Evolutionary conservation across 768 basidiomycete species (phyloP).

Genomic region (Candolleomyces efflorescens): DNA sequence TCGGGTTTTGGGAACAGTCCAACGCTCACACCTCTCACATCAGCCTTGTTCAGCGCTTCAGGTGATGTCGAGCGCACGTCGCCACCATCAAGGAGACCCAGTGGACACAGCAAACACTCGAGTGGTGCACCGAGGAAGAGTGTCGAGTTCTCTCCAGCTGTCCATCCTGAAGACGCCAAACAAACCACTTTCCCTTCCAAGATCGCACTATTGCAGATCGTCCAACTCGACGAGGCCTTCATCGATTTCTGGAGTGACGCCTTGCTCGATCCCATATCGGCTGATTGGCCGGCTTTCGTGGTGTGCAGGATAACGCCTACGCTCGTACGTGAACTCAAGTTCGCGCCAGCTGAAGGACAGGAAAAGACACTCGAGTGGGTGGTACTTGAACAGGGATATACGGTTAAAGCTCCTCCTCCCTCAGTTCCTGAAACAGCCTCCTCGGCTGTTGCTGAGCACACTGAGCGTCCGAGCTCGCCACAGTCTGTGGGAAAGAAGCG

Average conservation of each 20-base stretch:
- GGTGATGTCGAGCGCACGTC: conserved; percentile 49
- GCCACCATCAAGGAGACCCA: conserved; percentile 24
- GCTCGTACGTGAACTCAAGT: conserved; percentile 18
- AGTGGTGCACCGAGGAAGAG: conserved; percentile 18
- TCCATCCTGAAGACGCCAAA: not conserved
- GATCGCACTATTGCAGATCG: conserved; percentile 39
- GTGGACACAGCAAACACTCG: conserved; percentile 16
- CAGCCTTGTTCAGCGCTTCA: conserved; percentile 45
- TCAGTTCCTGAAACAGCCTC: conserved; percentile 11
- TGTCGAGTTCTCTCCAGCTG: conserved; percentile 14
- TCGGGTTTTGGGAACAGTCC: conserved; percentile 51
- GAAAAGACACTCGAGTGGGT: conserved; percentile 55
- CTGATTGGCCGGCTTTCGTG: conserved; percentile 65
- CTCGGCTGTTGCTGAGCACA: conserved; percentile 3
- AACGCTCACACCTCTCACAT: conserved; percentile 41
- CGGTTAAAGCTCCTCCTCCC: conserved; percentile 27
- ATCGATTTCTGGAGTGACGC: conserved; percentile 81
- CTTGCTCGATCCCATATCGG: conserved; percentile 61
- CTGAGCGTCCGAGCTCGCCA: conserved; percentile 34
- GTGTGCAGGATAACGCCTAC: conserved; percentile 59
- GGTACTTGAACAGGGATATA: conserved; percentile 62
- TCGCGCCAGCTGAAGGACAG: conserved; percentile 22
- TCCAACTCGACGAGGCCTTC: conserved; percentile 78
- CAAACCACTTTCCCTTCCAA: conserved; percentile 29
- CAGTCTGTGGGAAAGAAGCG: conserved; percentile 55